Evolutionary conservation across 768 basidiomycete species (phyloP).

Genomic region (Rubroboletus pulcherrimus): DNA sequence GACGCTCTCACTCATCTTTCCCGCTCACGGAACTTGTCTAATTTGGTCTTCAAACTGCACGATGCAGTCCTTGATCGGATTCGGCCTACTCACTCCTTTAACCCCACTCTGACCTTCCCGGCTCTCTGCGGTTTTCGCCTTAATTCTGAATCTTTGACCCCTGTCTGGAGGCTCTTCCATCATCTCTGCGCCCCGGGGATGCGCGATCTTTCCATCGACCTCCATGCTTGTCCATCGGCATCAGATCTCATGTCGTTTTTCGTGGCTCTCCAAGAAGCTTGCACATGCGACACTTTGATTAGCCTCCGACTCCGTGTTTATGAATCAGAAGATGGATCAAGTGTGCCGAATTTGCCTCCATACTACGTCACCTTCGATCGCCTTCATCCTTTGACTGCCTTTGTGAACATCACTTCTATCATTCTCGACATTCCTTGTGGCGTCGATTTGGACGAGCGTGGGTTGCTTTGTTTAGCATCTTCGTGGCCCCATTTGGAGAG

Average conservation of each 20-base stretch:
- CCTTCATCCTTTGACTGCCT: slow-evolving; percentile 3
- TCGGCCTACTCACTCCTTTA: too few relatives aligned
- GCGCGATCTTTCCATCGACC: not conserved
- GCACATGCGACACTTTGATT: not conserved
- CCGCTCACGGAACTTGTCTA: not conserved
- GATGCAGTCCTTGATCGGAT: not conserved
- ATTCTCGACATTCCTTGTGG: not conserved
- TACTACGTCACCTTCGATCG: not conserved
- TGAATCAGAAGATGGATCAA: not conserved
- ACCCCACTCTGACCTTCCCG: slow-evolving; percentile 1
- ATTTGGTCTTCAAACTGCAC: not conserved
- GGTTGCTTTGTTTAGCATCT: slow-evolving; percentile 12
- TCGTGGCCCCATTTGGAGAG: slow-evolving; percentile 8
- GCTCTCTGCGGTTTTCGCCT: not conserved
- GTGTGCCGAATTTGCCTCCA: not conserved
- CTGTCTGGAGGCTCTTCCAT: not conserved
- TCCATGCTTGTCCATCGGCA: not conserved
- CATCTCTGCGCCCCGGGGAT: not conserved
- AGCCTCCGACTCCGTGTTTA: not conserved
- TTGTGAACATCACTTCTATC: slow-evolving; percentile 4
- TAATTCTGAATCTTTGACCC: not conserved
- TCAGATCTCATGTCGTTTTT: slow-evolving; percentile 3
- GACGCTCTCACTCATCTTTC: slow-evolving; percentile 5
- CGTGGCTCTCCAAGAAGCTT: not conserved
- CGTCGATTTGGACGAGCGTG: slow-evolving; percentile 3